Conservation (phyloP, 2,329 filamentous ascomycete genomes). For the Trichoderma cornu-damae region DNA sequence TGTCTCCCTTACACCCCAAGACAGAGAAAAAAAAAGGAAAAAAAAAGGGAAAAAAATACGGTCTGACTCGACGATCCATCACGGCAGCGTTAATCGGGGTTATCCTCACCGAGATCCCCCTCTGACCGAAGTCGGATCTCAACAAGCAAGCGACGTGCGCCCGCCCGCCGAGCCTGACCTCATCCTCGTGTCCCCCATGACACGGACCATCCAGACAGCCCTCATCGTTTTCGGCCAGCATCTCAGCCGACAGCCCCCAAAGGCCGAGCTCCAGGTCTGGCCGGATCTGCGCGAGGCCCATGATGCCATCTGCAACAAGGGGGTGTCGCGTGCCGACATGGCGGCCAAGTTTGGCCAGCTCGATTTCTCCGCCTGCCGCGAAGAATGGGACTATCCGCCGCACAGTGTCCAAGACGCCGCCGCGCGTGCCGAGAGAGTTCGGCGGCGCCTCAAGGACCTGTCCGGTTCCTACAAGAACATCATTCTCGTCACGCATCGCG, state of each 20-base stretch:
- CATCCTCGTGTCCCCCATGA: background rate
- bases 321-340: background rate
- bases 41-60: too few species aligned
- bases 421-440: background rate
- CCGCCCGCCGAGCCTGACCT: background rate
- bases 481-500: background rate
- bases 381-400: background rate
- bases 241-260: background rate
- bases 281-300: background rate
- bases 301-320: background rate
- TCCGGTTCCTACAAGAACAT: background rate
- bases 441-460: background rate
- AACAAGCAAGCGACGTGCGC: background rate
- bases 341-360: background rate
- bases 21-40: too few species aligned
- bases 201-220: background rate
- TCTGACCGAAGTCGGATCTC: background rate
- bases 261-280: background rate
- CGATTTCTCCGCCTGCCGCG: background rate
- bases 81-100: background rate
- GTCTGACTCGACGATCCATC: too few species aligned
- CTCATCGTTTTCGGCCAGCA: background rate
- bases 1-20: too few species aligned
- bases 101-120: background rate
- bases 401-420: background rate